Percentiles rank a stretch among this genome's conserved stretches.
Evolutionary conservation across 805 yeast species (phyloP).

Genomic region (Candida nanaspora): DNA sequence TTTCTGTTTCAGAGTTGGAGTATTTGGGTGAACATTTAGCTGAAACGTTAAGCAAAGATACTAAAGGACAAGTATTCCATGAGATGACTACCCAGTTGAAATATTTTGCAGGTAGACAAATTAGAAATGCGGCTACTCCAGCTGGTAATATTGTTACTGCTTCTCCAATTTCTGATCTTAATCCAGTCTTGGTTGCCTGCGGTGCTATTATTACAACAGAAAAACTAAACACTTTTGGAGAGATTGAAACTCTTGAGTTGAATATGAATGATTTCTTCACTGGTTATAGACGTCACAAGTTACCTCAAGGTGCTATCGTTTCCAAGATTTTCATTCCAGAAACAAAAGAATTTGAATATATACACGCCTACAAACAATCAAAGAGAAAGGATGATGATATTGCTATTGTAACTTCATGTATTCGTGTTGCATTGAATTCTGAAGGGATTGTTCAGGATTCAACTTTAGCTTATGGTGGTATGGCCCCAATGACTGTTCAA

Average conservation of each 20-base stretch:
- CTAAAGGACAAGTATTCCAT: slow-evolving; percentile 27
- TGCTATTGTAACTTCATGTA: slow-evolving; percentile 38
- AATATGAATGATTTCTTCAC: slow-evolving; percentile 33
- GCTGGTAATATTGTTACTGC: slow-evolving; percentile 45
- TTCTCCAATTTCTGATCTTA: slow-evolving; percentile 41
- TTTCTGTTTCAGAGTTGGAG: slow-evolving; percentile 33
- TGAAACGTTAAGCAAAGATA: slow-evolving; percentile 12
- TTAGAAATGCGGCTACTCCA: slow-evolving; percentile 42
- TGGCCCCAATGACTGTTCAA: slow-evolving; percentile 38
- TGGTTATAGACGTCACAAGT: slow-evolving; percentile 33
- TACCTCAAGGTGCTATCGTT: slow-evolving; percentile 29
- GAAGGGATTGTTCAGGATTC: slow-evolving; percentile 22
- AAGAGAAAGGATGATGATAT: slow-evolving; percentile 45
- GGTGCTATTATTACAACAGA: slow-evolving; percentile 32
- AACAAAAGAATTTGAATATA: slow-evolving; percentile 27
- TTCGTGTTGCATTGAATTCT: slow-evolving; percentile 20
- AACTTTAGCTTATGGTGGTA: slow-evolving; percentile 38
- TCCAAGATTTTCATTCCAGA: slow-evolving; percentile 34
- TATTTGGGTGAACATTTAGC: slow-evolving; percentile 25
- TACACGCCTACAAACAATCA: slow-evolving; percentile 36
- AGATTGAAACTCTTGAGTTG: slow-evolving; percentile 16
- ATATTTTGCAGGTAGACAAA: slow-evolving; percentile 42
- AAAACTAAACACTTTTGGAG: slow-evolving; percentile 20
- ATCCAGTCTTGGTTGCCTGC: slow-evolving; percentile 37
- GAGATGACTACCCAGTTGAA: slow-evolving; percentile 35